Base-by-base conservation (phyloP, 2,329 filamentous ascomycete genomes). In the Rhinocladiella similis region DNA sequence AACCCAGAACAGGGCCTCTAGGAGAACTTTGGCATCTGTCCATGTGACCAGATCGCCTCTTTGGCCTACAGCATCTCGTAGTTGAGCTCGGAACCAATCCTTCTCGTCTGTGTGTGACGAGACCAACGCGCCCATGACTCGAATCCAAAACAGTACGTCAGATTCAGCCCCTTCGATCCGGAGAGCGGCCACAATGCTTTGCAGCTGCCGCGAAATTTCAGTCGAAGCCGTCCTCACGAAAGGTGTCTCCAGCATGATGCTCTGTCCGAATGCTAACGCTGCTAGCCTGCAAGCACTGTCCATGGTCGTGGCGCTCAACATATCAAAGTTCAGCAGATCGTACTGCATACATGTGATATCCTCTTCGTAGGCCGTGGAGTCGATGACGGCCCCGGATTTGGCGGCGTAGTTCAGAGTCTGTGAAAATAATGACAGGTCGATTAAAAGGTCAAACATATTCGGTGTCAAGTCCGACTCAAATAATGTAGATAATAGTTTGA, bases 341-440 rank as follows among this genome's bases (percentile, higher is more conserved):
- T 62, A 51, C 47, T 59, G 53, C 18, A 62, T 48, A 33, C 54
- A 56, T 5, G 54, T 39, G 5, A 61, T 35, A 19, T 59, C 55
- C 47, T 64, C 55, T 19, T 64, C 57, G 42, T 56, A 59, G 1
- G 53, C 36, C 14, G 25, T 42, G n/a, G 62, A 54, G 38, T 64
- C 57, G 4, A 64, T 10, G 3, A 29, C 27, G 7, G 47, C 38
- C 19, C 41, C 46, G 3, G 29, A 35, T 13, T 50, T 33, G 13
- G 50, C 56, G 4, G 57, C 54, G 20, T 33, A 35, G 12, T 58
- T 52, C 38, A 62, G 41, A 14, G 54, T 53, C 18, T 51, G 51
- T 39, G 50, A 60, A 12, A 63, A 25, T 18, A 46, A 35, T n/a
- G 56, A 53, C 2, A 62, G 48, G 4, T 60, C 48, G 14, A 57